These are phyloP conservation scores for Hamamelis virginiana DNA, from an alignment of 164 flowering plant species.

Conservation along the genomic window DNA sequence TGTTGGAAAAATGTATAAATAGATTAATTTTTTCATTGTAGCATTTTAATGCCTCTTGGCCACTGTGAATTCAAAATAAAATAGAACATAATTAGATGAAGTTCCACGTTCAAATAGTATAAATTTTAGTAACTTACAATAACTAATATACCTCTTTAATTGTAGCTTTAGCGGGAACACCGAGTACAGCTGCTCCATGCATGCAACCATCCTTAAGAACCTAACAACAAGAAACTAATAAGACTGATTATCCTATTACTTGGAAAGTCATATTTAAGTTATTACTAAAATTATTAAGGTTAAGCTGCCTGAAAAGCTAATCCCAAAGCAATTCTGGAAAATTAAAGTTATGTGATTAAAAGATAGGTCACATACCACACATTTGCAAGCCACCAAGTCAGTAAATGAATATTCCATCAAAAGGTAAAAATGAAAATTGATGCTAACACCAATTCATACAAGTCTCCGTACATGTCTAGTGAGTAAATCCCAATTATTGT, in stretches of 20 bases:
- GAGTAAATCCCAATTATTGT: too few species aligned
- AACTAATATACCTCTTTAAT: slow-evolving; percentile 74
- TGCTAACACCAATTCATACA: too few species aligned
- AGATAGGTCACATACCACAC: background rate
- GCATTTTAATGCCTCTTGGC: too few species aligned
- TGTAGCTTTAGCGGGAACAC: slow-evolving; percentile 97
- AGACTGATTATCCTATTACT: background rate
- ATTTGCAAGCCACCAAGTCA: background rate
- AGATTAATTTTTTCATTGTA: too few species aligned
- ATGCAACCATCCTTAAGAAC: slow-evolving; percentile 78
- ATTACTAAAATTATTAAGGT: background rate
- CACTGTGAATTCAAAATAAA: background rate
- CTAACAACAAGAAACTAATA: slow-evolving; percentile 31
- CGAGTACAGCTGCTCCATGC: slow-evolving; percentile 96
- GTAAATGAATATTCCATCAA: background rate
- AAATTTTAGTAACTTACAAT: background rate
- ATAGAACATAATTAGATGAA: background rate
- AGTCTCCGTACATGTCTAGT: too few species aligned
- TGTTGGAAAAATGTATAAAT: too few species aligned
- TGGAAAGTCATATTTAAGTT: background rate
- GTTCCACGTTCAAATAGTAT: background rate
- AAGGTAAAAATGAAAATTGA: background rate
- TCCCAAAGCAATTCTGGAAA: background rate
- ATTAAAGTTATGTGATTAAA: background rate
- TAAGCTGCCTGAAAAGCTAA: background rate